Conservation (phyloP, 495 filamentous ascomycete genomes). For the Hypomontagnella submonticulosa region DNA sequence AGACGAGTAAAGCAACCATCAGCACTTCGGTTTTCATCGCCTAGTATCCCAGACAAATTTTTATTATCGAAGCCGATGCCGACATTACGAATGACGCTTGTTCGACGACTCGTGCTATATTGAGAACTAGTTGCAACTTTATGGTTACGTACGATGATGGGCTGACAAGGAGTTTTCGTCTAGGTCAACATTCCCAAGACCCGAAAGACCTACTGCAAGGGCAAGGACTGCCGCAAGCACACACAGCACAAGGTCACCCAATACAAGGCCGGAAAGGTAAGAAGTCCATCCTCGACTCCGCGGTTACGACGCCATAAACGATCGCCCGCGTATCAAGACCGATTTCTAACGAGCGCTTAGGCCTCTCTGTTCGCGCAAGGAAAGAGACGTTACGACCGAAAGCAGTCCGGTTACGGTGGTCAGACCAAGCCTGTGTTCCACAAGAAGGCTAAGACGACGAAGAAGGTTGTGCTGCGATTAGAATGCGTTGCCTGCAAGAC, state of each 20-base stretch:
- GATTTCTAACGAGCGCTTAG: constrained; percentile 28
- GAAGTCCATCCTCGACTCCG: constrained; percentile 1
- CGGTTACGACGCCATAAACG: constrained; percentile 4
- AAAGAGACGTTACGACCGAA: constrained; percentile 99
- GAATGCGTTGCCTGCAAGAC: constrained; percentile 98
- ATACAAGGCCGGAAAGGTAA: constrained; percentile 91
- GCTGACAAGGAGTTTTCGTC: constrained; percentile 73
- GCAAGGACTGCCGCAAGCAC: constrained; percentile 94
- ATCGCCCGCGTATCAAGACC: background rate
- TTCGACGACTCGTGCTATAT: background rate
- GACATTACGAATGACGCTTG: background rate
- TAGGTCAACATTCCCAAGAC: constrained; percentile 76
- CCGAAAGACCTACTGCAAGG: constrained; percentile 85
- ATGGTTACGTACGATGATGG: constrained; percentile 9
- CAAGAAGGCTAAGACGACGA: constrained; percentile 99
- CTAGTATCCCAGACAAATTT: background rate
- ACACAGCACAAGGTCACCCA: constrained; percentile 75
- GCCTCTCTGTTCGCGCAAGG: constrained; percentile 91
- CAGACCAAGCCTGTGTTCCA: constrained; percentile 92
- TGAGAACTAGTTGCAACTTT: constrained; percentile 6
- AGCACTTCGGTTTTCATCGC: background rate
- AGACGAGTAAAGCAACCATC: constrained; percentile 6
- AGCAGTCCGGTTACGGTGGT: constrained; percentile 99
- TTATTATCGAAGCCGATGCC: background rate
- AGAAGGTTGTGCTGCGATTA: constrained; percentile 98